Evolutionary conservation across 345 rosid species (phyloP).

Genomic region (Hibiscus tridactylites): DNA sequence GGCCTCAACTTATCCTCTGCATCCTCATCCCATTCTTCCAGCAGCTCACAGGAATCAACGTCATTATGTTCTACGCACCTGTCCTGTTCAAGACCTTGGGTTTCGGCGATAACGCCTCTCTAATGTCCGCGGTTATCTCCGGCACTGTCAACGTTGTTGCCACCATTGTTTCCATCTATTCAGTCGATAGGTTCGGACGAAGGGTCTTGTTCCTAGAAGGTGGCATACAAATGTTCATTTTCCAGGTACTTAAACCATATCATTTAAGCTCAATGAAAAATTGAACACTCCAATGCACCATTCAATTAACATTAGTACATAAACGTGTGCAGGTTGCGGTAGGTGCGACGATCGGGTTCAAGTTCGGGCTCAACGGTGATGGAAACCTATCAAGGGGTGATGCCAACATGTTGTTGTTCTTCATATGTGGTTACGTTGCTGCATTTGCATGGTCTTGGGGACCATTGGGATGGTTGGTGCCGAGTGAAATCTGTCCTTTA

Average conservation of each 20-base stretch:
- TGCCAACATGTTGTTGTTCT: neutral
- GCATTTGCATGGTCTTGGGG: slow-evolving; percentile 14
- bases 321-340: neutral
- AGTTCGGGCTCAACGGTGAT: slow-evolving; percentile 3
- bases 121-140: neutral
- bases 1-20: slow-evolving; percentile 12
- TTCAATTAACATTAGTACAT: neutral
- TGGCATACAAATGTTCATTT: neutral
- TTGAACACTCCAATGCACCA: neutral
- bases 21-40: slow-evolving; percentile 2
- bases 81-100: slow-evolving; percentile 11
- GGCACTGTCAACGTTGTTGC: neutral
- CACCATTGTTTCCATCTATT: neutral
- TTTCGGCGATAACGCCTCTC: neutral
- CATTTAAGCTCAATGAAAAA: neutral
- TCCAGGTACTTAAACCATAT: neutral
- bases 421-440: neutral
- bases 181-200: slow-evolving; percentile 1
- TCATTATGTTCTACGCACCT: slow-evolving; percentile 6
- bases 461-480: slow-evolving; percentile 9
- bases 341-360: neutral
- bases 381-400: neutral
- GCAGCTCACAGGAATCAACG: slow-evolving; percentile 2
- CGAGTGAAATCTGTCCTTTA: slow-evolving; percentile 1
- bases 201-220: slow-evolving; percentile 1